Evolutionary conservation across 768 basidiomycete genomes (phyloP).

Genomic region (Tephrocybe rancida): DNA sequence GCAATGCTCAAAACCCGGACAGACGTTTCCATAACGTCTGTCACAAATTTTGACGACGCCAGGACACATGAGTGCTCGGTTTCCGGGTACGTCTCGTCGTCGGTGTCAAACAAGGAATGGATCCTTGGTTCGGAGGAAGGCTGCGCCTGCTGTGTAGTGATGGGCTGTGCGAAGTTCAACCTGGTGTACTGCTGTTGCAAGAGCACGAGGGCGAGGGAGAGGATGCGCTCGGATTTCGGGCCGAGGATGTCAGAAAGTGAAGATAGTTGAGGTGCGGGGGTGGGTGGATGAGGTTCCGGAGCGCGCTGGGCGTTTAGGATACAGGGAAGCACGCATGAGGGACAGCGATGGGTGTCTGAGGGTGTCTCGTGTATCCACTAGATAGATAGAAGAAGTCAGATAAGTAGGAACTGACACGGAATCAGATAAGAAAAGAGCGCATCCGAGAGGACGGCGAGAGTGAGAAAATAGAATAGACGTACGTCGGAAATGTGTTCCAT

Average conservation of each 20-base stretch:
- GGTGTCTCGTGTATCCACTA: constrained; percentile 18
- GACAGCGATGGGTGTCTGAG: constrained; percentile 13
- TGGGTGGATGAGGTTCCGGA: not conserved
- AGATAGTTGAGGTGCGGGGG: not conserved
- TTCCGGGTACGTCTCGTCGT: constrained; percentile 15
- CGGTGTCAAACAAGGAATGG: constrained; percentile 5
- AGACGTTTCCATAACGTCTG: constrained; percentile 8
- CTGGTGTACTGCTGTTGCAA: not conserved
- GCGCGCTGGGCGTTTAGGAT: not conserved
- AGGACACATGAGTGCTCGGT: constrained; percentile 9
- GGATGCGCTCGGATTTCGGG: not conserved
- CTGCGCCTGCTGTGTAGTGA: not conserved
- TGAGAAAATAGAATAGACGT: not conserved
- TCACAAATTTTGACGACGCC: constrained; percentile 8
- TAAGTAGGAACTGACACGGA: not conserved
- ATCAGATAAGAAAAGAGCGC: not conserved
- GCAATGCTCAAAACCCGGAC: constrained; percentile 15
- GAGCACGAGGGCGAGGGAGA: not conserved
- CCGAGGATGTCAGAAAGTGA: not conserved
- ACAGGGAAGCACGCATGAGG: constrained; percentile 16
- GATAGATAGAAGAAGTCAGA: not conserved
- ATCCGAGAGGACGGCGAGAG: not conserved
- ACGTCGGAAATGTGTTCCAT: constrained; percentile 19
- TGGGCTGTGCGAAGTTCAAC: not conserved
- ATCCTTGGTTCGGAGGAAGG: not conserved